These are phyloP conservation scores for Osmozyma mogii DNA, from an alignment of 805 yeast genomes.

Conservation along the genomic window DNA sequence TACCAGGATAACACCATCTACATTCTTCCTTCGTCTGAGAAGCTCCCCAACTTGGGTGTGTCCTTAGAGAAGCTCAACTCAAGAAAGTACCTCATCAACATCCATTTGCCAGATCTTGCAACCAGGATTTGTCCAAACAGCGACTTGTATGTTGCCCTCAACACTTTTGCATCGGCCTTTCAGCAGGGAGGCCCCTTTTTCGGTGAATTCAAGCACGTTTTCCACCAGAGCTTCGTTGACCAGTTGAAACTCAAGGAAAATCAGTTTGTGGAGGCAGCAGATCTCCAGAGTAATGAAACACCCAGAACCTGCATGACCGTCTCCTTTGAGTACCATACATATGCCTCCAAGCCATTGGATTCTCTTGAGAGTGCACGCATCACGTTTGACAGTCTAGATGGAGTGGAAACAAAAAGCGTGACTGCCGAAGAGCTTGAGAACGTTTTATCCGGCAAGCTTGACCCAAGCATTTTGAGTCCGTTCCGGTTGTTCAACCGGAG, in stretches of 20 bases:
- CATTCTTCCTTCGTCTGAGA: conserved; percentile 17
- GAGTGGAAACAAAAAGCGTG: conserved; percentile 17
- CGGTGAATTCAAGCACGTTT: neutral
- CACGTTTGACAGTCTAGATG: conserved; percentile 21
- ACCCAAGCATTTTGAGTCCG: conserved; percentile 11
- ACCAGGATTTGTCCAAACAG: conserved; percentile 26
- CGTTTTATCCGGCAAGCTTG: conserved; percentile 19
- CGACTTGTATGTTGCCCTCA: conserved; percentile 9
- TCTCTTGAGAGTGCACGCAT: conserved; percentile 15
- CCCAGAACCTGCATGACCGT: conserved; percentile 26
- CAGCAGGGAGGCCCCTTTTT: neutral
- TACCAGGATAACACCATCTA: conserved; percentile 26
- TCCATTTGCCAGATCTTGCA: conserved; percentile 38
- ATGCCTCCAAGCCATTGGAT: conserved; percentile 25
- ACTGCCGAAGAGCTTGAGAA: conserved; percentile 18
- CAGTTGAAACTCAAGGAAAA: no score
- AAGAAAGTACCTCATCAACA: conserved; percentile 25
- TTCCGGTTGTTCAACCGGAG: conserved; percentile 20
- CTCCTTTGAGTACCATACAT: conserved; percentile 26
- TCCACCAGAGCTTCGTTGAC: conserved; percentile 1
- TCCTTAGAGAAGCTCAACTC: conserved; percentile 31
- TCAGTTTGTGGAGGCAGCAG: neutral
- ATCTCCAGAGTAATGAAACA: neutral
- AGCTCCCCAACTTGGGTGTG: conserved; percentile 14
- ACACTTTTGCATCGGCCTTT: no score